Percentiles rank a stretch among this genome's conserved stretches.
Evolutionary conservation across 2,329 filamentous ascomycete species (phyloP).

Genomic region (Trichophyton benhamiae): DNA sequence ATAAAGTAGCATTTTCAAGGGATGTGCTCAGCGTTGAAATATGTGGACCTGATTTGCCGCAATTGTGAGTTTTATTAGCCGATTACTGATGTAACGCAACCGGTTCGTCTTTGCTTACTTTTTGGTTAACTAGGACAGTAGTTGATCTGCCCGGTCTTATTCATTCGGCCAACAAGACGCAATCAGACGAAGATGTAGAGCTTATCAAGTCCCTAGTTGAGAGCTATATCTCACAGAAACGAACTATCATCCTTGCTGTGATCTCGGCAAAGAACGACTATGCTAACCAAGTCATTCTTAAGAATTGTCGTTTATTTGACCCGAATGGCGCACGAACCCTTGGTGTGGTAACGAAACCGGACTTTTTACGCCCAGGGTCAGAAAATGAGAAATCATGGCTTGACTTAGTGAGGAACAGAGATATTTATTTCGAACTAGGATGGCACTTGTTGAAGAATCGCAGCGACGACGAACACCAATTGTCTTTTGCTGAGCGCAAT

Average conservation of each 20-base stretch:
- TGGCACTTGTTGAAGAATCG: constrained; percentile 21
- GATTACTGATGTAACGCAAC: neutral
- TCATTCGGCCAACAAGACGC: constrained; percentile 5
- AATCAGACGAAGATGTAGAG: constrained; percentile 15
- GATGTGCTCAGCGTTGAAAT: constrained; percentile 11
- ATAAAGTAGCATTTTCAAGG: constrained; percentile 4
- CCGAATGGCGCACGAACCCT: constrained; percentile 19
- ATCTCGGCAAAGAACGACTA: constrained; percentile 40
- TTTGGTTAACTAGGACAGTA: neutral
- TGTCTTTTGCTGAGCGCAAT: constrained; percentile 6
- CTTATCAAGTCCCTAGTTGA: constrained; percentile 10
- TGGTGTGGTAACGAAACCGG: constrained; percentile 25
- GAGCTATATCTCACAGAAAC: constrained; percentile 42
- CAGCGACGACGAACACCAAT: neutral
- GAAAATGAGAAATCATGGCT: constrained; percentile 17
- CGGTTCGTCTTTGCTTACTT: neutral
- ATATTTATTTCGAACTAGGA: constrained; percentile 18
- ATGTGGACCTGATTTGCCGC: constrained; percentile 8
- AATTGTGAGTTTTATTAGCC: constrained; percentile 2
- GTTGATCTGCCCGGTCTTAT: constrained; percentile 10
- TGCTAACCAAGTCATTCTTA: constrained; percentile 47
- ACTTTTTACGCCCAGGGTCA: constrained; percentile 17
- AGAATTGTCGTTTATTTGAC: constrained; percentile 20
- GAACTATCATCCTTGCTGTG: constrained; percentile 48
- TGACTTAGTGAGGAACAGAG: constrained; percentile 17